A percentile compares a stretch with the other conserved stretches of the same genome.
These are phyloP conservation scores for Pleurotus citrinopileatus DNA, from an alignment of 768 basidiomycete genomes.

Conservation along the genomic window DNA sequence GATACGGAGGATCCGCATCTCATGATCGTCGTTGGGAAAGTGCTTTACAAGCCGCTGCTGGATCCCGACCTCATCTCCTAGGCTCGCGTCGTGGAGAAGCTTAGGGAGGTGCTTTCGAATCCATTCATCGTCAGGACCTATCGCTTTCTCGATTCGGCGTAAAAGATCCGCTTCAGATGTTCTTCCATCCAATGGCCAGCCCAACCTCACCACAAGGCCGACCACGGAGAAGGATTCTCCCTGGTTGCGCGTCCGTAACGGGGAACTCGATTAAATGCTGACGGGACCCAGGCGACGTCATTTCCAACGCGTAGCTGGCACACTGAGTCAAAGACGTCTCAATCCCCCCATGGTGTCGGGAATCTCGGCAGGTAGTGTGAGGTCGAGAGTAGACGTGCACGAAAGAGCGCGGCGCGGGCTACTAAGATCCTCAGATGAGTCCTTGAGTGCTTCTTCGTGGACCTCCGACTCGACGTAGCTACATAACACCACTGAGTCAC, in stretches of 20 bases:
- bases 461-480: too few relatives aligned
- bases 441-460: too few relatives aligned
- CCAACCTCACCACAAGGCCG: not conserved
- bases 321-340: too few relatives aligned
- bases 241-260: conserved; percentile 8
- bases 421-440: too few relatives aligned
- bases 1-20: not conserved
- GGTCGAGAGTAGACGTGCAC: too few relatives aligned
- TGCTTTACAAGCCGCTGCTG: not conserved
- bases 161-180: not conserved
- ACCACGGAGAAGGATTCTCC: too few relatives aligned
- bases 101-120: conserved; percentile 1
- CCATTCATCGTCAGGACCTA: not conserved
- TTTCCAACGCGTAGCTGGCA: conserved; percentile 22
- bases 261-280: conserved; percentile 17
- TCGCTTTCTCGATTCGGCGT: not conserved
- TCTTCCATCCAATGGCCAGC: not conserved
- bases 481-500: too few relatives aligned
- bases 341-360: too few relatives aligned
- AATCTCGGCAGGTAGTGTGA: too few relatives aligned
- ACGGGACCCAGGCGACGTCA: conserved; percentile 19
- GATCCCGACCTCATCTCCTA: not conserved
- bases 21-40: not conserved
- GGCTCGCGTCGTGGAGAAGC: not conserved
- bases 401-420: too few relatives aligned